Base-by-base conservation (phyloP, 148 eudicot species). In the Simmondsia chinensis region DNA sequence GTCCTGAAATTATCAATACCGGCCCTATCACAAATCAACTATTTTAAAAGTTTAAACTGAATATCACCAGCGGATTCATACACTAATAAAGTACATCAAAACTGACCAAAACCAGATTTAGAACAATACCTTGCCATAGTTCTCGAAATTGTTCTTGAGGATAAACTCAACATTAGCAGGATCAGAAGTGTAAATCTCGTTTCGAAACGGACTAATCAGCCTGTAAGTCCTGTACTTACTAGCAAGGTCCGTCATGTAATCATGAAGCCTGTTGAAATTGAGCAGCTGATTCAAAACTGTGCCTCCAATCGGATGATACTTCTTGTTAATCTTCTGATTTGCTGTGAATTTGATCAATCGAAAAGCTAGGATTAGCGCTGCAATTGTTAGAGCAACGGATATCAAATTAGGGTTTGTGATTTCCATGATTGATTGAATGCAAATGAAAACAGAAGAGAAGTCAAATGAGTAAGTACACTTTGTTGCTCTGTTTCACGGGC, bases 121-220 rank as follows among this genome's bases (percentile, higher is more conserved):
- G 16, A 16, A 20, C 2, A 31, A 40, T 61, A 79, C 86, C 81
- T 79, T 75, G 65, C 78, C 80, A 56, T 55, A 79, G 7, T 75
- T 79, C 8, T 60, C 61, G 46, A 79, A 75, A 49, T 79, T 69
- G 42, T 76, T 59, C 57, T 79, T 75, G 69, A 79, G 87, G 19
- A 79, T 68, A 32, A 71, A 54, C 64, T 79, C 82, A 29, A 75
- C 78, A 52, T 72, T 75, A 15, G 65, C 69, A 48, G 96, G 96
- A 5, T 82, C 79, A 20, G 79, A 59, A 12, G 84, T 86, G 31
- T 77, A 78, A 33, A 86, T 21, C 28, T 82, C 87, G 32, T 52
- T 70, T 7, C 77, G 35, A 23, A 70, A 72, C 27, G 82, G 86
- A 46, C 48, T 31, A 15, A 77, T 7, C 11, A 80, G 14, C 59